Percentiles rank a stretch among this genome's conserved stretches.
Conservation (phyloP, 75 land plant genomes). For the Cupressus sempervirens region DNA sequence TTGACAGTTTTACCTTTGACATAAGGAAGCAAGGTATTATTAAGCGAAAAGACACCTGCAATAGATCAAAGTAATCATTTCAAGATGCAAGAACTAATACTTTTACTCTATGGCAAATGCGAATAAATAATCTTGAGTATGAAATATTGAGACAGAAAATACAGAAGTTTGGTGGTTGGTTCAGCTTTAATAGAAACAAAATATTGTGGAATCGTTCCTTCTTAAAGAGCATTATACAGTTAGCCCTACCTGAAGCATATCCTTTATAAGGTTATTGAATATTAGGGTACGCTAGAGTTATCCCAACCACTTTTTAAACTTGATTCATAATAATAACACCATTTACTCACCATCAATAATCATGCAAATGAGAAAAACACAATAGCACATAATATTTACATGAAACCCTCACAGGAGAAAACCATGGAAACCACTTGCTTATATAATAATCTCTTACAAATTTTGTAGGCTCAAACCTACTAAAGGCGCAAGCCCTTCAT, state of each 20-base stretch:
- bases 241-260: neutral
- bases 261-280: neutral
- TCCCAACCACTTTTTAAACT: neutral
- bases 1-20: constrained; percentile 18
- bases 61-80: neutral
- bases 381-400: too few relatives aligned
- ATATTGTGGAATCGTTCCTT: neutral
- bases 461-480: too few relatives aligned
- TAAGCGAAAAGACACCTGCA: constrained; percentile 23
- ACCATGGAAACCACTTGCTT: too few relatives aligned
- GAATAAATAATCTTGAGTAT: neutral
- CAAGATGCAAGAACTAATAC: neutral
- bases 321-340: neutral
- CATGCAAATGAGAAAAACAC: too few relatives aligned
- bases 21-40: constrained; percentile 30
- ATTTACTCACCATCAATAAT: too few relatives aligned
- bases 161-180: neutral
- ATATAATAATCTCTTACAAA: too few relatives aligned
- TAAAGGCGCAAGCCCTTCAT: too few relatives aligned
- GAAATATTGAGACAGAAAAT: neutral
- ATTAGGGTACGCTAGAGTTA: neutral
- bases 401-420: too few relatives aligned
- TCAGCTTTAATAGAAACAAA: neutral
- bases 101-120: neutral
- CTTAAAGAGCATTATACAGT: neutral